Conservation (phyloP, 257 asterid species). For the Haberlea rhodopensis region DNA sequence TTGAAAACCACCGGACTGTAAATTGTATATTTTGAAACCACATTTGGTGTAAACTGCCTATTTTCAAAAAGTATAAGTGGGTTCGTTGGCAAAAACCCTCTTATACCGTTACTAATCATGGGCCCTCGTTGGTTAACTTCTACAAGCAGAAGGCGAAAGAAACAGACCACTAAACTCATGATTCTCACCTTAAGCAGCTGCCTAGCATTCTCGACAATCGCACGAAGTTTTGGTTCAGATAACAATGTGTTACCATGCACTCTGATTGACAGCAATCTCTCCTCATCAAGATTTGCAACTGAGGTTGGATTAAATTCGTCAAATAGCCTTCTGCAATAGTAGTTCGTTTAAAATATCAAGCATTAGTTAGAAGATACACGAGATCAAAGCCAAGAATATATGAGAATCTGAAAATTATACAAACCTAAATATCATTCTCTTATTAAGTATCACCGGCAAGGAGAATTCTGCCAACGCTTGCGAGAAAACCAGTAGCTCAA, state of each 20-base stretch:
- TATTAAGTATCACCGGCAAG: slow-evolving; percentile 71
- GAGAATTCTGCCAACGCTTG: slow-evolving; percentile 75
- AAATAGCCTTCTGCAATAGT: slow-evolving; percentile 56
- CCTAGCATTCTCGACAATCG: slow-evolving; percentile 68
- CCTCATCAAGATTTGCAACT: slow-evolving; percentile 55
- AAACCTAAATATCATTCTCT: slow-evolving; percentile 67
- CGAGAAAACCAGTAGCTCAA: slow-evolving; percentile 75
- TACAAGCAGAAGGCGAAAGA: not conserved
- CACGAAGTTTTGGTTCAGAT: slow-evolving; percentile 74
- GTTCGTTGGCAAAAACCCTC: too few species aligned
- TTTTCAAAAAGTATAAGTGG: too few species aligned
- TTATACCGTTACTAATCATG: too few species aligned
- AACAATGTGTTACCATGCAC: slow-evolving; percentile 50
- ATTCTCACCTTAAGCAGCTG: slow-evolving; percentile 62
- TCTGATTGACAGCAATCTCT: slow-evolving; percentile 42
- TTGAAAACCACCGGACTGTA: too few species aligned
- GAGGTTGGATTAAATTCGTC: slow-evolving; percentile 58
- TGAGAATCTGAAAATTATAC: slow-evolving; percentile 6
- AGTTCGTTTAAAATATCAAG: not conserved
- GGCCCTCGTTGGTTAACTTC: not conserved
- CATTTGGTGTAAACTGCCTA: too few species aligned
- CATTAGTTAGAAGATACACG: slow-evolving; percentile 6
- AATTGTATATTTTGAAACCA: too few species aligned
- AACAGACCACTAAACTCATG: not conserved
- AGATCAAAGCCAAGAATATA: slow-evolving; percentile 11